Percentiles rank a stretch among this genome's conserved stretches.
phyloP scores from a whole-genome alignment of 495 filamentous ascomycete genomes.

The Podospora comata region DNA sequence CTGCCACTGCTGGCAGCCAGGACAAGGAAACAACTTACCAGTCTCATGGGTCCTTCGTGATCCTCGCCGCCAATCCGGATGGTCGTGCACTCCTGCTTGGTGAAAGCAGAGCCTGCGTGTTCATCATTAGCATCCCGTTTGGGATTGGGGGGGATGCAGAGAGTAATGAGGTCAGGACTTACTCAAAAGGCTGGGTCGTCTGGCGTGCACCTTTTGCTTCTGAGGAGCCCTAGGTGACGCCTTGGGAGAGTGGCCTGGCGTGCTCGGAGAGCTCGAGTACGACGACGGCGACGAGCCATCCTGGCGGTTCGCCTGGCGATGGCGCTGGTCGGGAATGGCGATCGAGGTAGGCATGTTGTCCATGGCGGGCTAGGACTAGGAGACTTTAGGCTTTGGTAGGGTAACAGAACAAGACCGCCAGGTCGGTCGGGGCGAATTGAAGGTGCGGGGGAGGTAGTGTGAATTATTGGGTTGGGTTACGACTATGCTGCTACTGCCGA shows the following conservation, averaged over 20 bases:
- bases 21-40: constrained; percentile 46
- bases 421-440: too few relatives aligned
- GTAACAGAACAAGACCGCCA: neutral
- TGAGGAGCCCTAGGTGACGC: constrained; percentile 36
- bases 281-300: constrained; percentile 50
- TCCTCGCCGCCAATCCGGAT: constrained; percentile 65
- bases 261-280: constrained; percentile 52
- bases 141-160: too few relatives aligned
- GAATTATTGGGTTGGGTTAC: neutral
- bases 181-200: constrained; percentile 56
- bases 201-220: constrained; percentile 46
- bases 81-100: constrained; percentile 63
- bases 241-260: constrained; percentile 37
- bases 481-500: constrained; percentile 23
- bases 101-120: constrained; percentile 55
- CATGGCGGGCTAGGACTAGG: constrained; percentile 10
- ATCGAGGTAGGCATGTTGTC: constrained; percentile 52
- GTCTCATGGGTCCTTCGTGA: constrained; percentile 56
- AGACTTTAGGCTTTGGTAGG: neutral
- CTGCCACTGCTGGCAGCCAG: neutral
- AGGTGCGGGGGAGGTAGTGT: neutral
- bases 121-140: constrained; percentile 18
- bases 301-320: constrained; percentile 38
- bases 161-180: constrained; percentile 20
- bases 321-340: constrained; percentile 45